Base-by-base conservation (phyloP, 2,329 filamentous ascomycete genomes). In the Pseudocercospora macadamiae region DNA sequence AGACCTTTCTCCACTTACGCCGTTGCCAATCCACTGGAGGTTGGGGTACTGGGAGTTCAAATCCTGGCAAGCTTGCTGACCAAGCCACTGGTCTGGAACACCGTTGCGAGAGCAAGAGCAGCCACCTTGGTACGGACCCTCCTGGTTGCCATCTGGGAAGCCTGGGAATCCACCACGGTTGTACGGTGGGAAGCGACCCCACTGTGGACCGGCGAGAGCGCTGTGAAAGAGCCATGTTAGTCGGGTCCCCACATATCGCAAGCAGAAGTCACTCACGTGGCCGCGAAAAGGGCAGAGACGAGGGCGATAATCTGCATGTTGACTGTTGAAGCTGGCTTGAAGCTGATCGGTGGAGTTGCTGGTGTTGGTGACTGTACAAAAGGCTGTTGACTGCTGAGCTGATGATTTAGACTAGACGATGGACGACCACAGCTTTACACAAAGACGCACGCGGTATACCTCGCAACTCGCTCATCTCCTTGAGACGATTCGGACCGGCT, bases 81-180 rank as follows among this genome's bases (percentile, higher is more conserved):
- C 48, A 8, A 51, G 48, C 19, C 30, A n/a, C 19, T 37, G 30
- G 12, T 51, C 48, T 12, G 32, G 32, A 8, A 12, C 10, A 19
- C 48, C 48, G 12, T 51, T 14, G 12, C 26, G 19, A 36, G 48
- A 25, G 48, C 48, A 51, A 34, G 26, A 16, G 48, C 48, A 51
- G 9, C 26, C 12, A 19, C 19, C 48, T n/a, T 51, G 48, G 30
- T 51, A 51, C 8, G 30, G 16, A 14, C 48, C 48, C 32, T 51
- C 48, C 32, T 51, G 28, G 30, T 51, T 51, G 30, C 48, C 48
- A 18, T 51, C 48, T 18, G 4, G 26, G 48, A 44, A 44, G 16
- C 39, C 39, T 25, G 16, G 39, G 19, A 19, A 44, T 10, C 19
- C 39, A 10, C n/a, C n/a, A n/a, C n/a, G n/a, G n/a, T n/a, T n/a